Conservation (phyloP, 192 early-diverging fungal species). For the Podila minutissima region DNA sequence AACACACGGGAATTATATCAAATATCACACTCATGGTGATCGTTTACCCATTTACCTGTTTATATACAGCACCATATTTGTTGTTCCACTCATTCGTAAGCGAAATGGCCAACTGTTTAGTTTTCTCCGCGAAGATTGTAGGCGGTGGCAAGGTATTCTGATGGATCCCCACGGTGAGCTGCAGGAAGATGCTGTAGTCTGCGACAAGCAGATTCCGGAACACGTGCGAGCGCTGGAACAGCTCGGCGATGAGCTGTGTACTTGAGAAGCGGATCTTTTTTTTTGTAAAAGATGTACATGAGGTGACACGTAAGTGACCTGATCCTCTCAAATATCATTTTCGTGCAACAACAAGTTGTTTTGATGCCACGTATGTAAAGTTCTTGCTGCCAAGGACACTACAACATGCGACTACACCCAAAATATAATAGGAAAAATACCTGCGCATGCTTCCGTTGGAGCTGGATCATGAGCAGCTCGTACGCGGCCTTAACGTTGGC, state of each 20-base stretch:
- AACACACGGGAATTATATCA: too few relatives aligned
- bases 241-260: conserved; percentile 64
- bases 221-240: conserved; percentile 72
- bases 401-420: too few relatives aligned
- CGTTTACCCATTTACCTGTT: conserved; percentile 22
- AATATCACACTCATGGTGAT: background rate
- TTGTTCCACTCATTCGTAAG: conserved; percentile 65
- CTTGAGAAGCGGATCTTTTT: conserved; percentile 70
- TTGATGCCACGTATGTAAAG: too few relatives aligned
- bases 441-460: conserved; percentile 63
- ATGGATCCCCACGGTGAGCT: conserved; percentile 67
- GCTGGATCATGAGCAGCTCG: conserved; percentile 53
- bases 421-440: conserved; percentile 14
- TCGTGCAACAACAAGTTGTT: too few relatives aligned
- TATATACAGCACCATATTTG: conserved; percentile 63
- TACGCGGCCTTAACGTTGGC: conserved; percentile 49
- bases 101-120: conserved; percentile 58
- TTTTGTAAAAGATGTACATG: background rate
- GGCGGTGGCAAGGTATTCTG: conserved; percentile 64
- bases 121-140: conserved; percentile 53
- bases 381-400: too few relatives aligned
- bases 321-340: too few relatives aligned
- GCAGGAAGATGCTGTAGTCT: conserved; percentile 62
- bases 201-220: conserved; percentile 64
- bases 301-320: too few relatives aligned